phyloP scores from a whole-genome alignment of 176 grass and related monocot genomes.

The Tuctoria greenei region DNA sequence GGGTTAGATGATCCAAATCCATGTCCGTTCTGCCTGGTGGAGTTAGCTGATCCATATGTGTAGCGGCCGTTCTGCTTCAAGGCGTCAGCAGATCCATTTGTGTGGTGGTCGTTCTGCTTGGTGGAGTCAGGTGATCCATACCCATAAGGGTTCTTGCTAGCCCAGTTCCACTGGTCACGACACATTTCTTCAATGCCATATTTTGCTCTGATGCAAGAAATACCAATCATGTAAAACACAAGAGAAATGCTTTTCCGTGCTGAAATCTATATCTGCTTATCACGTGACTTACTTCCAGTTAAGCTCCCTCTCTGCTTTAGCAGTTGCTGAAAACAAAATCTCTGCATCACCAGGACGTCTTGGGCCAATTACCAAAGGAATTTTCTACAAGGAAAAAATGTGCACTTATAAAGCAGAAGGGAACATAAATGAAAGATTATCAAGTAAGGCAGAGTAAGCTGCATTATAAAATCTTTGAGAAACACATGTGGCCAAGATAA shows the following conservation, averaged over 20 bases:
- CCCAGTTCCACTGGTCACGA: constrained; percentile 80
- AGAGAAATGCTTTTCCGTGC: too few relatives aligned
- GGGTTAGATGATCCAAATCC: constrained; percentile 26
- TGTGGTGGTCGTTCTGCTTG: constrained; percentile 44
- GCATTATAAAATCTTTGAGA: not conserved
- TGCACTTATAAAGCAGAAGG: not conserved
- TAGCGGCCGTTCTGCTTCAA: constrained; percentile 32
- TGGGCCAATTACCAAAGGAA: constrained; percentile 63
- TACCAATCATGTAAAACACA: not conserved
- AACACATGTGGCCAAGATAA: not conserved
- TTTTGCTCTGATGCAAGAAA: constrained; percentile 54
- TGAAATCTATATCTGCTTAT: not conserved
- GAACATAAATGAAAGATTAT: constrained; percentile 17
- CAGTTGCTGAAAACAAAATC: constrained; percentile 63
- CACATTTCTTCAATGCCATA: constrained; percentile 81
- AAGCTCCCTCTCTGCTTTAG: constrained; percentile 81
- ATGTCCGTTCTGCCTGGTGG: constrained; percentile 22
- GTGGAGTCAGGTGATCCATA: constrained; percentile 47
- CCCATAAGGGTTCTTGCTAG: constrained; percentile 78
- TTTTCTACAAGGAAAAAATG: constrained; percentile 56
- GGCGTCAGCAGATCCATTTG: constrained; percentile 27
- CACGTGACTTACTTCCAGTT: constrained; percentile 73
- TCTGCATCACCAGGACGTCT: constrained; percentile 79
- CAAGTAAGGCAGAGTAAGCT: not conserved
- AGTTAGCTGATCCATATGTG: constrained; percentile 21